Evolutionary conservation across 1,284 basidiomycete species (phyloP).

Genomic region (Malassezia japonica): DNA sequence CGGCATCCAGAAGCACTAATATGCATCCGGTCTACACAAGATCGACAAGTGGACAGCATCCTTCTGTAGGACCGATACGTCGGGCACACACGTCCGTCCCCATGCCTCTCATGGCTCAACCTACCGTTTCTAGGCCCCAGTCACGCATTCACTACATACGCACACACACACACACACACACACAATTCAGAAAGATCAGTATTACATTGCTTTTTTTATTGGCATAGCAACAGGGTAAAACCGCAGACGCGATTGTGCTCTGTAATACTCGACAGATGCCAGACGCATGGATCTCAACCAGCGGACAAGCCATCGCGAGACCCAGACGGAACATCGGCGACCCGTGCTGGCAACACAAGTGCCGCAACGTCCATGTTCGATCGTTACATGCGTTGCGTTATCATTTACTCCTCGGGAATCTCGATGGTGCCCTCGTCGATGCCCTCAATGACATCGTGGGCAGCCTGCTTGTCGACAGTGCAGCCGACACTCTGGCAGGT

Average conservation of each 20-base stretch:
- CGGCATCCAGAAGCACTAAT: too few relatives aligned
- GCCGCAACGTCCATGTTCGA: too few relatives aligned
- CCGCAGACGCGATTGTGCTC: constrained; percentile 9
- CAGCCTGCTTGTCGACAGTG: constrained; percentile 85
- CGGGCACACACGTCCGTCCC: too few relatives aligned
- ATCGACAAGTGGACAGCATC: too few relatives aligned
- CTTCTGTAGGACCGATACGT: too few relatives aligned
- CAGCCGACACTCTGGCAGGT: constrained; percentile 77
- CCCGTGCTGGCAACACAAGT: background rate
- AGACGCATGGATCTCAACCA: background rate
- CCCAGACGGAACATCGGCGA: background rate
- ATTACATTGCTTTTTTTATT: constrained; percentile 20
- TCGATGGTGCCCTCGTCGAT: constrained; percentile 89
- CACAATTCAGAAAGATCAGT: too few relatives aligned
- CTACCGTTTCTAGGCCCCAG: too few relatives aligned
- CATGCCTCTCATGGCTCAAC: too few relatives aligned
- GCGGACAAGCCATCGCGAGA: background rate
- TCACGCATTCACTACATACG: too few relatives aligned
- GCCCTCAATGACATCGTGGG: constrained; percentile 90
- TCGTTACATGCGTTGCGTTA: background rate
- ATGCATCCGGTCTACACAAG: too few relatives aligned
- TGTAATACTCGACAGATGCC: constrained; percentile 10
- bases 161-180: too few relatives aligned
- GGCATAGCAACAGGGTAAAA: constrained; percentile 2
- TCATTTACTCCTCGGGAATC: constrained; percentile 42